phyloP scores from a whole-genome alignment of 2,329 filamentous ascomycete species.

The Microcyclosporella mali region DNA sequence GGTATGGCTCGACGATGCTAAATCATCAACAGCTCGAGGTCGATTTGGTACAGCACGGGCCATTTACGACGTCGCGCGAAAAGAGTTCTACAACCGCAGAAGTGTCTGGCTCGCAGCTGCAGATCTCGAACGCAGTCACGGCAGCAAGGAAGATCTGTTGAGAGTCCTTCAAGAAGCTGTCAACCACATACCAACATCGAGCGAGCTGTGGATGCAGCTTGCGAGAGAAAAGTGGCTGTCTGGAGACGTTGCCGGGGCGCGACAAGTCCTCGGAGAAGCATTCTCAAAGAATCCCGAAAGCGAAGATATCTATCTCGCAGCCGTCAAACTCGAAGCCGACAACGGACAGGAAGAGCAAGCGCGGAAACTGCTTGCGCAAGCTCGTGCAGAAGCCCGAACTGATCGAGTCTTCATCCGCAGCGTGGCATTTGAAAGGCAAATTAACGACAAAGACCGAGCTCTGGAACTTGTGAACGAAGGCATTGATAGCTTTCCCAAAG shows the following conservation, averaged over 20 bases:
- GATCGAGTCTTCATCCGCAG: constrained; percentile 97
- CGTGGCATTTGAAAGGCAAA: constrained; percentile 83
- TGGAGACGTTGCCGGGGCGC: constrained; percentile 79
- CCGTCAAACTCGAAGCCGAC: constrained; percentile 92
- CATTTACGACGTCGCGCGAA: constrained; percentile 85
- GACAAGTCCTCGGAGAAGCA: constrained; percentile 76
- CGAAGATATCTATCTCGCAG: constrained; percentile 95
- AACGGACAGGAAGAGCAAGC: constrained; percentile 77
- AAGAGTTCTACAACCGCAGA: constrained; percentile 81
- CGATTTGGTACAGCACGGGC: constrained; percentile 86
- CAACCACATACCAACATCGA: constrained; percentile 83
- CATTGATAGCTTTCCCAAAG: constrained; percentile 75
- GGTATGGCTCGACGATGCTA: constrained; percentile 92
- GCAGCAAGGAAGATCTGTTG: constrained; percentile 74
- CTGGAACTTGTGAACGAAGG: constrained; percentile 83
- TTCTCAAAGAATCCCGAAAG: constrained; percentile 96
- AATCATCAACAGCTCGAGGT: constrained; percentile 69
- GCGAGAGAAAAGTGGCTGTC: constrained; percentile 91
- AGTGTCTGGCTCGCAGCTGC: constrained; percentile 86
- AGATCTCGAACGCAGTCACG: constrained; percentile 85
- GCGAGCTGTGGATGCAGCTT: constrained; percentile 91
- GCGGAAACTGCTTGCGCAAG: constrained; percentile 70
- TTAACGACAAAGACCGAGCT: constrained; percentile 71
- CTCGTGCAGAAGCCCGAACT: constrained; percentile 81
- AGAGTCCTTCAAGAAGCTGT: constrained; percentile 86